Percentiles rank a stretch among this genome's conserved stretches.
Evolutionary conservation across 2,329 filamentous ascomycete genomes (phyloP).

Genomic region (Tolypocladium capitatum): DNA sequence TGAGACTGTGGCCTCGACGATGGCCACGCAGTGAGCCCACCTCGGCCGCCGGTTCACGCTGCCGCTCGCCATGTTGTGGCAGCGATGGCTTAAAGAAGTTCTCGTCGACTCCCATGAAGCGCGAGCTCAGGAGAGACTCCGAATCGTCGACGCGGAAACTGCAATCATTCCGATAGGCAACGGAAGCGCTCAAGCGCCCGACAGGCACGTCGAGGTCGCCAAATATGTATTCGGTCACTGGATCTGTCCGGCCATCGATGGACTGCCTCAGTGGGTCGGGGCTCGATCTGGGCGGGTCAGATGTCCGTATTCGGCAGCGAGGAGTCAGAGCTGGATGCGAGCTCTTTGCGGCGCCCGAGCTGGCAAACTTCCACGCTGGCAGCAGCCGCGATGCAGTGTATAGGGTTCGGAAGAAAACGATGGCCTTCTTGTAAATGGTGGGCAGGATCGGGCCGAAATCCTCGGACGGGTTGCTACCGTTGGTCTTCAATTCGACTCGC

Average conservation of each 20-base stretch:
- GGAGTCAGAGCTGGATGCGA: constrained; percentile 56
- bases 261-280: constrained; percentile 48
- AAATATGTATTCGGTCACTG: constrained; percentile 64
- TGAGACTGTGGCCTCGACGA: constrained; percentile 30
- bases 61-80: constrained; percentile 35
- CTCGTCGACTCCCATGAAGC: constrained; percentile 85
- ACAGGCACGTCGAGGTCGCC: constrained; percentile 76
- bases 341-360: constrained; percentile 59
- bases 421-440: constrained; percentile 92
- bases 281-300: constrained; percentile 37
- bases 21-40: constrained; percentile 64
- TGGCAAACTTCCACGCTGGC: constrained; percentile 72
- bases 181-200: constrained; percentile 67
- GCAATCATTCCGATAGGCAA: constrained; percentile 77
- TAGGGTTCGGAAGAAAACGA: constrained; percentile 83
- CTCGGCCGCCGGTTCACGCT: constrained; percentile 30
- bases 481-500: constrained; percentile 63
- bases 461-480: constrained; percentile 33
- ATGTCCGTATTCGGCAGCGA: constrained; percentile 65
- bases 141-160: constrained; percentile 86
- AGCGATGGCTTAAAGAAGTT: constrained; percentile 74
- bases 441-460: constrained; percentile 57
- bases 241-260: constrained; percentile 23
- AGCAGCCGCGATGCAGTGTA: constrained; percentile 72
- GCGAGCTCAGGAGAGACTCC: constrained; percentile 79